These are phyloP conservation scores for Penicillium alfredii DNA, from an alignment of 495 filamentous ascomycete species.

Conservation along the genomic window DNA sequence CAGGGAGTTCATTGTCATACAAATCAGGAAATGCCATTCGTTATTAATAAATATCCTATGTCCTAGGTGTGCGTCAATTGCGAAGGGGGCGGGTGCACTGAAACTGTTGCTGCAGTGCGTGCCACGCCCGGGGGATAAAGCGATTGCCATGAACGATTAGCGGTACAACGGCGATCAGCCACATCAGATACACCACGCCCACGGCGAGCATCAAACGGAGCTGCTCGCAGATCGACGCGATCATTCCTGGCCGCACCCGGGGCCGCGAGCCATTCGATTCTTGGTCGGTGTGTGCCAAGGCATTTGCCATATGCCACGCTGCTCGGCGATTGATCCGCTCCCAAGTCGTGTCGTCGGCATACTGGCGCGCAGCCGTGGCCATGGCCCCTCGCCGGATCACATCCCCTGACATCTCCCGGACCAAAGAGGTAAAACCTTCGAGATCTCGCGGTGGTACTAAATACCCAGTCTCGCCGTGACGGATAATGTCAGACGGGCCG, in stretches of 20 bases:
- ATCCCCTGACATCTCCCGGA: conserved; percentile 37
- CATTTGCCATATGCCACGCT: conserved; percentile 50
- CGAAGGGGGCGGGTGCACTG: conserved; percentile 9
- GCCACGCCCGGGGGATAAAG: conserved; percentile 22
- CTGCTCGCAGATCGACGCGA: conserved; percentile 19
- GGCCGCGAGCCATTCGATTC: conserved; percentile 11
- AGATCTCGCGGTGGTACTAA: conserved; percentile 50
- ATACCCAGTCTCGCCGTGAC: conserved; percentile 49
- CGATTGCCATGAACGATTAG: conserved; percentile 31
- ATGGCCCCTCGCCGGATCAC: conserved; percentile 29
- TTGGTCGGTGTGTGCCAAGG: conserved; percentile 32
- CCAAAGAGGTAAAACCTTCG: conserved; percentile 44
- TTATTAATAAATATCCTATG: too few species aligned
- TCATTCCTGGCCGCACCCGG: conserved; percentile 5
- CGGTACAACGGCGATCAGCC: conserved; percentile 33
- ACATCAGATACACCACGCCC: conserved; percentile 27
- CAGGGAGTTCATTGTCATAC: too few species aligned
- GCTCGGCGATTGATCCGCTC: conserved; percentile 58
- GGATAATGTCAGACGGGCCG: conserved; percentile 57
- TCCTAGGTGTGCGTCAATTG: background rate
- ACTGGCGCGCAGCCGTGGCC: conserved; percentile 34
- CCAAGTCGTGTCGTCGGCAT: conserved; percentile 57
- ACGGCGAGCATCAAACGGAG: conserved; percentile 22
- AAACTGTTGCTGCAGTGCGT: conserved; percentile 14
- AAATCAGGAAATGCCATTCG: background rate